Base-by-base conservation (phyloP, 1,284 basidiomycete species). In the Sphagnurus paluster region DNA sequence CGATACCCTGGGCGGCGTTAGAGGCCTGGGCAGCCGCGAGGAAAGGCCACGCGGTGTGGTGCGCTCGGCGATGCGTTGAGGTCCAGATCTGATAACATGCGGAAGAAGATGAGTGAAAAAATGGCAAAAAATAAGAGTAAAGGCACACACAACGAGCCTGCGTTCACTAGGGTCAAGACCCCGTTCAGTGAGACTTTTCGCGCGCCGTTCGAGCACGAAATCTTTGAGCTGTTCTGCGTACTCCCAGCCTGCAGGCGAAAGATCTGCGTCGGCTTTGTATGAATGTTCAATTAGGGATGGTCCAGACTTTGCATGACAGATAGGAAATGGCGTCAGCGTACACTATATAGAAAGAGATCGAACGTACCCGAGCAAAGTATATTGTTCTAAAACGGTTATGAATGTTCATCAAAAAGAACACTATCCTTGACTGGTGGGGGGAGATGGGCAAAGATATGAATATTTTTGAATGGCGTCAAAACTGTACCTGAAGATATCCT, bases 331-430 rank as follows among this genome's bases (percentile, higher is more conserved):
- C 11, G 46, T 41, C 39, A 41, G 42, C 36, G 29, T 25, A 21
- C 30, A 8, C 30, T 36, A n/a, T 28, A 20, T 32, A 9, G 23
- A 23, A 19, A 5, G 24, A 14, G 44, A 37, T 51, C 10, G 28
- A 32, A 65, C 87, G 50, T 60, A 95, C 93, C 37, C 93, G 74
- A 4, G 93, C 93, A 67, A 97, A 96, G 66, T 93, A 96, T 50
- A 95, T 96, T 34, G 87, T 94, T 16, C 95, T 79, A 57, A 87
- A 88, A 39, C 80, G 77, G 61, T 96, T 96, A 72, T 99, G 95
- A 44, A 96, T 98, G 65, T 97, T 98, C 96, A 97, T 98, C 49
- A 97, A 77, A 79, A 95, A 97, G 72, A 96, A 97, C 3, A 96
- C 89, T 48, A 96, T 91, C 52, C 95, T 77, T 2, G 92, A 93